Percentiles rank a stretch among this genome's conserved stretches.
Conservation (phyloP, 1,139 yeast species). For the Pichia inconspicua region DNA sequence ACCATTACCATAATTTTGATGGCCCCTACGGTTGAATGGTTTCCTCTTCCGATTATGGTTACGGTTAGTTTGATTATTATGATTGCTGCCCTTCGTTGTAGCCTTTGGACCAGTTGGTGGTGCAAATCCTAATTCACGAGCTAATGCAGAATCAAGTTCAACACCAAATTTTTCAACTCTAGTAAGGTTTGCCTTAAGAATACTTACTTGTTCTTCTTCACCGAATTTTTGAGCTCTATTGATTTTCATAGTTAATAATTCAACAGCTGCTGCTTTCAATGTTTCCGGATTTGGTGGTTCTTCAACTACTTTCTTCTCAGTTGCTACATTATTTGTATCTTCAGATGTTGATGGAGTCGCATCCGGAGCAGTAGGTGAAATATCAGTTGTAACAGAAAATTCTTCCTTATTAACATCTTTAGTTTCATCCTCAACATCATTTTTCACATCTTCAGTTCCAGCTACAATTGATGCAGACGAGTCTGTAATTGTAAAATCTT, state of each 20-base stretch:
- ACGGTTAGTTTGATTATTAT: neutral
- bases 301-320: conserved; percentile 11
- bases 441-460: conserved; percentile 8
- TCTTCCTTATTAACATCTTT: conserved; percentile 4
- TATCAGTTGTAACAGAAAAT: conserved; percentile 3
- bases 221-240: conserved; percentile 75
- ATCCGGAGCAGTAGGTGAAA: conserved; percentile 2
- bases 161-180: conserved; percentile 84
- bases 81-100: neutral
- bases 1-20: neutral
- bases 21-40: neutral
- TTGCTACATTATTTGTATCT: conserved; percentile 13
- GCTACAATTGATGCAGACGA: conserved; percentile 7
- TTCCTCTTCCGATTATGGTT: neutral
- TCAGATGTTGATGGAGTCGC: neutral
- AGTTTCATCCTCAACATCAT: conserved; percentile 3
- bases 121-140: conserved; percentile 53
- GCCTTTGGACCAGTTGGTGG: neutral
- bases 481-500: too few species aligned
- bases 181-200: conserved; percentile 50
- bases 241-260: conserved; percentile 58
- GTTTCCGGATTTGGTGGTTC: conserved; percentile 54
- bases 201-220: conserved; percentile 38
- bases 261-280: conserved; percentile 60
- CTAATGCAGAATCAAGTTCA: conserved; percentile 58